Evolutionary conservation across 805 yeast genomes (phyloP).

Genomic region (Cyberlindnera galapagoensis): DNA sequence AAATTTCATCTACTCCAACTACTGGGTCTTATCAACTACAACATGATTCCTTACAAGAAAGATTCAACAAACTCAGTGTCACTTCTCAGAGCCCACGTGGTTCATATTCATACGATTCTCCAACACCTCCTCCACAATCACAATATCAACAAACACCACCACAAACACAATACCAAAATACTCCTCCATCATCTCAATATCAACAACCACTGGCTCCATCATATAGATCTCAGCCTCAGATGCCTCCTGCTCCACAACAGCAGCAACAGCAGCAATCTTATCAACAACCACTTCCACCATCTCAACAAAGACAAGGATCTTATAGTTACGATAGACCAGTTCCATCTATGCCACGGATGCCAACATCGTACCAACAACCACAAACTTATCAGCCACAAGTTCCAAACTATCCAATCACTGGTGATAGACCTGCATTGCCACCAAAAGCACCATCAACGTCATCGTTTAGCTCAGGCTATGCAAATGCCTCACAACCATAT

Average conservation of each 20-base stretch:
- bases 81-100: conserved; percentile 15
- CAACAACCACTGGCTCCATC: conserved; percentile 13
- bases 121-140: conserved; percentile 3
- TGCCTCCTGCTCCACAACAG: conserved; percentile 2
- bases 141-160: conserved; percentile 2
- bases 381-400: conserved; percentile 7
- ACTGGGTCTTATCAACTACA: conserved; percentile 4
- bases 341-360: neutral
- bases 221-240: conserved; percentile 1
- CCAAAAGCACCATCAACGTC: conserved; percentile 4
- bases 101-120: conserved; percentile 8
- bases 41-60: conserved; percentile 12
- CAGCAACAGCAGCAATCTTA: conserved; percentile 4
- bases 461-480: neutral
- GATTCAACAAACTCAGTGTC: conserved; percentile 16
- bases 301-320: conserved; percentile 4
- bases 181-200: conserved; percentile 5
- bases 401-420: conserved; percentile 3
- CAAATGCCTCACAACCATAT: conserved; percentile 2
- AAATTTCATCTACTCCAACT: conserved; percentile 7
- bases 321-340: neutral
- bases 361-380: conserved; percentile 4
- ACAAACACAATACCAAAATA: conserved; percentile 1
- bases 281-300: conserved; percentile 10
- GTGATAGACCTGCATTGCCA: conserved; percentile 6